A percentile compares a stretch with the other conserved stretches of the same genome.
Conservation (phyloP, 2,329 filamentous ascomycete genomes). For the Neoarthrinium moseri region DNA sequence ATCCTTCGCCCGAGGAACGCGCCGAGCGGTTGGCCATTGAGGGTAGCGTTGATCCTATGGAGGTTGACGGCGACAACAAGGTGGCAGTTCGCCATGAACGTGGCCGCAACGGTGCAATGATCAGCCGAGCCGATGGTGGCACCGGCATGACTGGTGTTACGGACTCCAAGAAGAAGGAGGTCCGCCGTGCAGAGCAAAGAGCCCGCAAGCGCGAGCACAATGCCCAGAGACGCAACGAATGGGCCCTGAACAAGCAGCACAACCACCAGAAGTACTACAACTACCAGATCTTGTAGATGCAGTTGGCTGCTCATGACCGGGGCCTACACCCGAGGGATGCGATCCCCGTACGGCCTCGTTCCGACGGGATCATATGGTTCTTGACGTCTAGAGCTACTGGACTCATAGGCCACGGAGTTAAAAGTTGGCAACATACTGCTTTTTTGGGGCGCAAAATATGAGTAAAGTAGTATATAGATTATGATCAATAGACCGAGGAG, state of each 20-base stretch:
- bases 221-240: constrained; percentile 62
- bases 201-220: constrained; percentile 64
- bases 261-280: constrained; percentile 72
- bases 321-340: no score
- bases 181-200: constrained; percentile 65
- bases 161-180: constrained; percentile 70
- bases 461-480: no score
- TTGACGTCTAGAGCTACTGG: no score
- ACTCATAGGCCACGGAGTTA: no score
- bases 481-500: no score
- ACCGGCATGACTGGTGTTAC: constrained; percentile 81
- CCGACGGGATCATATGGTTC: no score
- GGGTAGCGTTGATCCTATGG: constrained; percentile 32
- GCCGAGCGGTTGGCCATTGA: constrained; percentile 65
- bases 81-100: constrained; percentile 34
- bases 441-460: no score
- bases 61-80: constrained; percentile 31
- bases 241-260: constrained; percentile 67
- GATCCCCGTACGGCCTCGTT: no score
- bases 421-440: no score
- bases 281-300: constrained; percentile 39
- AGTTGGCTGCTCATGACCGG: no score
- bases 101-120: constrained; percentile 52
- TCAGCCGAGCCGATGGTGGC: constrained; percentile 71
- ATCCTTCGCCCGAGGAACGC: constrained; percentile 77